Evolutionary conservation across 805 yeast genomes (phyloP), one percentile per base, ranked within the genome.

Genomic region (Kregervanrija pseudodelftensis): DNA sequence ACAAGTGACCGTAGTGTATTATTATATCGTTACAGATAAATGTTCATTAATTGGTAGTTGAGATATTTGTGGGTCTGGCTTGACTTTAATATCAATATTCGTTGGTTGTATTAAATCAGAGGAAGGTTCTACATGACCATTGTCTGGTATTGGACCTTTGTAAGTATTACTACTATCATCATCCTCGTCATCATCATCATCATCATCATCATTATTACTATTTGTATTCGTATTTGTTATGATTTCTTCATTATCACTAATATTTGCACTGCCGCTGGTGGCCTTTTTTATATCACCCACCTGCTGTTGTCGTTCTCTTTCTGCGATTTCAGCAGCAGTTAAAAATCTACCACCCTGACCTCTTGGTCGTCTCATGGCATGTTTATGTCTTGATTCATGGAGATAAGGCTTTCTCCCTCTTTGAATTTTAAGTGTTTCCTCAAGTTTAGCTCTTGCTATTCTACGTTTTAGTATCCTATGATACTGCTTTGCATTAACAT

Each of bases 301-400:
- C 33, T 49, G 59, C 47, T 70, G 70, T 48, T 60, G 60, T 42
- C 70, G 59, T 41, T 80, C 84, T 45, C 74, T 66, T 55, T 82
- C 89, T 4, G 86, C 88, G 44, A 85, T 84, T 56, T 85, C 93
- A 10, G 96, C 95, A 11, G 98, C 96, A 1, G 99, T 93, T 48
- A 93, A 67, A 54, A 93, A 93, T 49, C 99, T 73, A 7, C 99
- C 99, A 31, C 99, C 99, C 67, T 93, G 98, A 28, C 99, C 99
- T 55, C 99, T 79, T 12, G 99, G 98, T 62, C 99, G 77, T 60
- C 98, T 77, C 99, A 93, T 93, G 3, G 99, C 99, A 63, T 93
- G 99, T 62, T 93, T 91, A 63, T 93, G 99, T 56, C 99, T 76
- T 14, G 96, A 87, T 65, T 93, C 99, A 61, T 93, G 99, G 41